These are phyloP conservation scores for Phytophthora capsici DNA, from an alignment of 352 stramenopile species.

Conservation along the genomic window DNA sequence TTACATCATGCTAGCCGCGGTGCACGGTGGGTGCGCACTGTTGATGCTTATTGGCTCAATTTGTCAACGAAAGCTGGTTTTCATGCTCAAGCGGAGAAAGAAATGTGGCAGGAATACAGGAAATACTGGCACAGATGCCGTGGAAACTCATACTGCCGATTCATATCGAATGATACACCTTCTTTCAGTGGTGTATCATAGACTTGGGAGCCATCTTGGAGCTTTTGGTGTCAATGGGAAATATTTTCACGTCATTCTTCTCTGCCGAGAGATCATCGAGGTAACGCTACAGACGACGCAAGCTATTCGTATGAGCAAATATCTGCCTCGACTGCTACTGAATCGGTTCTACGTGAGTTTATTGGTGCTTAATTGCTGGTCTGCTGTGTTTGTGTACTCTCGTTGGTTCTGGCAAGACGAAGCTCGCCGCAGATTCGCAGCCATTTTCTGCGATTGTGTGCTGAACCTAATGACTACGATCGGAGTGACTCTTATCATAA, in stretches of 20 bases:
- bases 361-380: constrained; percentile 39
- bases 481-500: constrained; percentile 27
- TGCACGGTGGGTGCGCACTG: constrained; percentile 23
- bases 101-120: neutral
- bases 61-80: constrained; percentile 9
- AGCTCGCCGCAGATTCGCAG: constrained; percentile 23
- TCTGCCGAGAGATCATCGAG: constrained; percentile 26
- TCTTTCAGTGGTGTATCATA: constrained; percentile 7
- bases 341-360: constrained; percentile 43
- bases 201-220: neutral
- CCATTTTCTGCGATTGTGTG: constrained; percentile 25
- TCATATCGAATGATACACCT: neutral
- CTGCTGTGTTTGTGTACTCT: constrained; percentile 24
- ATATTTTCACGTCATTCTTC: constrained; percentile 26
- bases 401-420: constrained; percentile 24
- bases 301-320: constrained; percentile 37
- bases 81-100: neutral
- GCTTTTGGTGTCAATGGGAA: constrained; percentile 19
- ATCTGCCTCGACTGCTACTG: constrained; percentile 29
- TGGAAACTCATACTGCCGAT: no score
- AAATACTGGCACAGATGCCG: neutral
- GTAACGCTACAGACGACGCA: constrained; percentile 24
- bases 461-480: constrained; percentile 37
- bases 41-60: constrained; percentile 16
- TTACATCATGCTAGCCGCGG: constrained; percentile 24